phyloP scores from a whole-genome alignment of 73 alveolate species.

The Symbiodinium pilosum region DNA sequence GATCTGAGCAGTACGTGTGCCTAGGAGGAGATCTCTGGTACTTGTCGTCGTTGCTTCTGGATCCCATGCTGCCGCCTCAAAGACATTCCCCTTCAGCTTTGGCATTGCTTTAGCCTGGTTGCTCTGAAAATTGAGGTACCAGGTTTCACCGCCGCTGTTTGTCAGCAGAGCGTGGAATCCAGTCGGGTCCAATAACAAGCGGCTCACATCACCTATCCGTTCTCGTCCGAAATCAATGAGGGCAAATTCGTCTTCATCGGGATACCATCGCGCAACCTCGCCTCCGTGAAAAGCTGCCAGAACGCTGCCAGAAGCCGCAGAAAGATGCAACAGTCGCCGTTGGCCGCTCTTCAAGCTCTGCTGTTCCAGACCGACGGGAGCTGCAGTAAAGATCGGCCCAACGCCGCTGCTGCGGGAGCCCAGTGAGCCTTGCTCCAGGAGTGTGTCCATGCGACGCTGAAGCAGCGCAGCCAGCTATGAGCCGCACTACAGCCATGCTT shows the following conservation, averaged over 20 bases:
- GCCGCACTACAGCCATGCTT: too few species aligned
- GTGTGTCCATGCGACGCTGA: not conserved
- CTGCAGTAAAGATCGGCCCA: not conserved
- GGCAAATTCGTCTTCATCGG: conserved; percentile 69
- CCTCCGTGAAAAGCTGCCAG: conserved; percentile 38
- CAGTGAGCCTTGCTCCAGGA: not conserved
- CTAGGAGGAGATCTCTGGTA: not conserved
- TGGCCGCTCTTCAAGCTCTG: conserved; percentile 43
- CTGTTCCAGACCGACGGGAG: not conserved
- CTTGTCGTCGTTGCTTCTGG: conserved; percentile 33
- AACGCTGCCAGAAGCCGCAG: conserved; percentile 61
- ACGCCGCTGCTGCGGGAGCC: not conserved
- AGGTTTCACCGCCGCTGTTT: conserved; percentile 76
- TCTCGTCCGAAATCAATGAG: conserved; percentile 39
- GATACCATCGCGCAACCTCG: conserved; percentile 38
- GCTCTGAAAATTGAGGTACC: conserved; percentile 64
- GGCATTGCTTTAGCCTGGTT: conserved; percentile 23
- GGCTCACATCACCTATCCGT: conserved; percentile 16
- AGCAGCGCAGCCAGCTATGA: too few species aligned
- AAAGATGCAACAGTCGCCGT: conserved; percentile 56
- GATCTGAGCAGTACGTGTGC: conserved; percentile 61
- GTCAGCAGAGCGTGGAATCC: conserved; percentile 80
- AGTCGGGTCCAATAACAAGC: conserved; percentile 39
- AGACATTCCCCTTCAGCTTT: conserved; percentile 47
- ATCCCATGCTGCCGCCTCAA: conserved; percentile 79